Conservation (phyloP, 208 protist species). For the Plasmodiophora brassicae region DNA sequence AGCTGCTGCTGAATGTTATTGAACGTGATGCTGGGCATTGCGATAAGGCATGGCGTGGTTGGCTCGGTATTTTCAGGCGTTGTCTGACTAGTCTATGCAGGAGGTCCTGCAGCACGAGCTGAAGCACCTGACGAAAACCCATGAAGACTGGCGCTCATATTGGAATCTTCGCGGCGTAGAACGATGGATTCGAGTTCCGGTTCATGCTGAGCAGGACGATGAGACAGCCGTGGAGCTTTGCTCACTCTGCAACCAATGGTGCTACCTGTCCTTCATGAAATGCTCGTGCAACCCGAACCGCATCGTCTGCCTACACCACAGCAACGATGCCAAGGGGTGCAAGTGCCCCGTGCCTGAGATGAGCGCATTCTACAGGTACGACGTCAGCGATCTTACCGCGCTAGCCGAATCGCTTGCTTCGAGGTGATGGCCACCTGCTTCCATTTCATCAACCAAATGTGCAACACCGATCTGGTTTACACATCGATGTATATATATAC, state of each 20-base stretch:
- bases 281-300: background rate
- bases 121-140: background rate
- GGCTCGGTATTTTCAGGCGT: background rate
- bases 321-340: background rate
- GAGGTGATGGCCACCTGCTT: background rate
- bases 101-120: background rate
- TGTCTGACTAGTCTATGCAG: background rate
- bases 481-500: too few relatives aligned
- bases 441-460: too few relatives aligned
- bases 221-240: background rate
- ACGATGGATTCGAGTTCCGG: background rate
- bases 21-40: background rate
- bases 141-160: background rate
- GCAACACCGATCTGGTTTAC: too few relatives aligned
- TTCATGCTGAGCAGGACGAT: too few relatives aligned
- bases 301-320: background rate
- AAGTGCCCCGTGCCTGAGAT: background rate
- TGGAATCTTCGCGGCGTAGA: background rate
- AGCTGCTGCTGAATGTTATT: background rate
- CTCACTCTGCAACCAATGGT: background rate
- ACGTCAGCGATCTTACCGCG: background rate
- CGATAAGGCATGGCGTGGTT: background rate
- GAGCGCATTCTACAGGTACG: background rate
- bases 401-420: background rate
- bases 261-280: conserved; percentile 6